Base-by-base conservation (phyloP, 768 basidiomycete species). In the Leccinum rimulosum region DNA sequence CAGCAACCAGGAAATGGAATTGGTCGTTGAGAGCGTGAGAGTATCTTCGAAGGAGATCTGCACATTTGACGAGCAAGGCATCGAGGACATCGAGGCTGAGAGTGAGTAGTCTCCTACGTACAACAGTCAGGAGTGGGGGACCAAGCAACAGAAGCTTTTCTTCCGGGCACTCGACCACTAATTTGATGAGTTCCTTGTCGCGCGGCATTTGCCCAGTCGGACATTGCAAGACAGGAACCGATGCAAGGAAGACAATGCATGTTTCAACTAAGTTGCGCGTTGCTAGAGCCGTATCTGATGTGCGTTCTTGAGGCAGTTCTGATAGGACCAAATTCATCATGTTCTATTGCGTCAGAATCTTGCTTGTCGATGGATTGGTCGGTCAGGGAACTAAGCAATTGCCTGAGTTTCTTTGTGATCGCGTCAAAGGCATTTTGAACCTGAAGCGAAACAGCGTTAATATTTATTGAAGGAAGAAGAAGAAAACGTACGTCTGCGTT, bases 201-300 rank as follows among this genome's bases (percentile, higher is more conserved):
- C 83, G 83, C 22, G 85, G 83, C 1, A 81, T 77, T 62, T 87
- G 83, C 5, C 77, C 82, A 2, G 82, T 80, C 6, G 78, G 68
- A 12, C 84, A 84, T 59, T 85, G 86, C 35, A 92, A 71, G 50
- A 82, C 75, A 19, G 88, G 87, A n/a, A 83, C 82, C 22, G 81
- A 74, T 3, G 87, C 77, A 30, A 91, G 76, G 64, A 90, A 83
- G 17, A 79, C 67, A 40, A 89, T 68, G 67, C 85, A 91, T 25
- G 82, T 71, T 51, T 82, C 78, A 36, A 80, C 69, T 25, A 84
- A 74, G 53, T 70, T 73, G 10, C 71, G 73, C 19, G 70, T 67
- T 22, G 73, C 66, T 31, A 61, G 64, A 31, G 68, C 50, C 27
- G 76, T 59, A 11, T 61, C 66, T 22, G 70, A 69, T 25, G 71